Base-by-base conservation (phyloP, 768 basidiomycete species). In the Naematelia encephala region DNA sequence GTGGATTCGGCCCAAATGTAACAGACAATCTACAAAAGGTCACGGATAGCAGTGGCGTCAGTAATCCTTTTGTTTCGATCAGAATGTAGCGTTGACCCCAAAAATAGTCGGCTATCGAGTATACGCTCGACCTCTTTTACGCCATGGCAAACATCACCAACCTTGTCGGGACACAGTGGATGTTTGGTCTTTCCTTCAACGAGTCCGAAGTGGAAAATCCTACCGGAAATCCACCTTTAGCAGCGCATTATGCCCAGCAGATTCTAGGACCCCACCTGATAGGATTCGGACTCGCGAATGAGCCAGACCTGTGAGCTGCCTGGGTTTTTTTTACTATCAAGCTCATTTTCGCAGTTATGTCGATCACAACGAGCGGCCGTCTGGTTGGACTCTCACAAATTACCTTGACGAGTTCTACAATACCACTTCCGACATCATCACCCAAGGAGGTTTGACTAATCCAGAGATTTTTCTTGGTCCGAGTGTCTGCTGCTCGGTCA, bases 241-340 rank as follows among this genome's bases (percentile, higher is more conserved):
- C 79, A 27, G 86, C 84, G 5, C 81, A 84, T 67, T 75, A 82
- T 42, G 84, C 84, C 3, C 82, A 87, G 69, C 61, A 74, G 16
- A 85, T 88, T 59, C 79, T 90, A 1, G 88, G 88, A 1, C 78
- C 82, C 50, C 80, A 83, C 59, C 77, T 90, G 19, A 73, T 86
- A n/a, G 88, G 86, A 0, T 75, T 87, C 5, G 85, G 88, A 70
- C 82, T 84, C 1, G 87, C 85, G 1, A 89, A 90, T 74, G 87
- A 89, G 76, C 88, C 88, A 14, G 88, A 91, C 79, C 82, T 89
- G 62, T 90, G 45, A 58, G 73, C 8, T 13, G 12, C 27, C 25
- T 19, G 26, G 13, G 27, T 28, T 8, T 16, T 16, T 19, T 11
- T 4, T 16, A 30, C 22, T 29, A 29, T 34, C 11, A 48, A 22